Conservation (phyloP, 805 yeast species). For the Kodamaea restingae region DNA sequence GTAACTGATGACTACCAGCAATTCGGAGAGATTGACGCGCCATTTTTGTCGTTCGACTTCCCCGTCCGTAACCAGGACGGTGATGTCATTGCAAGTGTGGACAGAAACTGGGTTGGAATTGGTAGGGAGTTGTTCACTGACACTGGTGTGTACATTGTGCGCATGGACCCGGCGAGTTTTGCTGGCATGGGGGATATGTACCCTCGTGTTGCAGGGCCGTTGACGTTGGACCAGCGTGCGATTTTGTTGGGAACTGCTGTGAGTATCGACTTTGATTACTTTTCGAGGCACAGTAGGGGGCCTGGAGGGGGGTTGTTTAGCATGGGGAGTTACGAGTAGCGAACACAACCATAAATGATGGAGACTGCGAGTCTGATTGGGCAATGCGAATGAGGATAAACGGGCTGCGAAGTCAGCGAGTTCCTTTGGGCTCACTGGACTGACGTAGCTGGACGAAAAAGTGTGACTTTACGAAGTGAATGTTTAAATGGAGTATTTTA, state of each 20-base stretch:
- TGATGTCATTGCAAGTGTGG: slow-evolving; percentile 67
- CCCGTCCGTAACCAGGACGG: slow-evolving; percentile 62
- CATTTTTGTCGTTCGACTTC: slow-evolving; percentile 81
- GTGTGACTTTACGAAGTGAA: too few species aligned
- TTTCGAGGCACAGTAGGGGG: slow-evolving; percentile 79
- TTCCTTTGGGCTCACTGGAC: too few species aligned
- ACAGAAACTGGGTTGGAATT: slow-evolving; percentile 92
- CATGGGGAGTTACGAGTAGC: slow-evolving; percentile 23
- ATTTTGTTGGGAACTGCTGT: slow-evolving; percentile 83
- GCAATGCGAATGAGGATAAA: neutral
- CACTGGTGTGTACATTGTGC: slow-evolving; percentile 83
- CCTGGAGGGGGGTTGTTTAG: slow-evolving; percentile 40
- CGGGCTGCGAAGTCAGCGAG: too few species aligned
- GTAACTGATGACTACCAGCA: slow-evolving; percentile 54
- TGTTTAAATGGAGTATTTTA: too few species aligned
- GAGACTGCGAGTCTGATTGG: neutral
- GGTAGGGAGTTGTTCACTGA: slow-evolving; percentile 93
- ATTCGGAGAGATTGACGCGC: slow-evolving; percentile 84
- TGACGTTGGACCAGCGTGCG: slow-evolving; percentile 81
- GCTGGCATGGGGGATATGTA: slow-evolving; percentile 52
- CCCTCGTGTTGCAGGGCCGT: slow-evolving; percentile 46
- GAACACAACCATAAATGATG: neutral
- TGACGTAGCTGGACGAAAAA: too few species aligned
- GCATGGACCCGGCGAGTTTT: slow-evolving; percentile 75
- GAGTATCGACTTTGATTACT: slow-evolving; percentile 92